Percentiles rank a stretch among this genome's conserved stretches.
Conservation (phyloP, 805 yeast species). For the Lachancea thermotolerans region DNA sequence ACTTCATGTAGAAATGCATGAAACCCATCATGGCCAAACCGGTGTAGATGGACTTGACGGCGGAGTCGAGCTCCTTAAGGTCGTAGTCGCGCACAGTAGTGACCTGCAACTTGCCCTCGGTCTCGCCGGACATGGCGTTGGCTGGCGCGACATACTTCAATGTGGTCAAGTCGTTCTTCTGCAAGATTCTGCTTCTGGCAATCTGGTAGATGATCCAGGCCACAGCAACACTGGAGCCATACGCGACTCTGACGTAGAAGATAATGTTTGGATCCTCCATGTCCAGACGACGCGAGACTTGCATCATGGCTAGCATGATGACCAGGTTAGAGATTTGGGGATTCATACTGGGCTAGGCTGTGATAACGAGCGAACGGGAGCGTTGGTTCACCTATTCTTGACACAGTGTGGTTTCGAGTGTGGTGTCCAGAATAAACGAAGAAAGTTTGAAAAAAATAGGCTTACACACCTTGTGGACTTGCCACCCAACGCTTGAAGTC, state of each 20-base stretch:
- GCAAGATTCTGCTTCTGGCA: conserved; percentile 52
- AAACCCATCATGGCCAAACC: conserved; percentile 95
- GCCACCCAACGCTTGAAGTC: too few relatives aligned
- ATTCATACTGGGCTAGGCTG: conserved; percentile 45
- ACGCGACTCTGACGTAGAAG: conserved; percentile 67
- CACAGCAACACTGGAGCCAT: conserved; percentile 56
- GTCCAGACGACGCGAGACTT: conserved; percentile 80
- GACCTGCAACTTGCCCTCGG: conserved; percentile 64
- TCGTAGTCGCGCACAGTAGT: conserved; percentile 95
- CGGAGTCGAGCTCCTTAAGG: conserved; percentile 71
- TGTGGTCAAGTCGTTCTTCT: conserved; percentile 85
- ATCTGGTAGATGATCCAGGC: conserved; percentile 62
- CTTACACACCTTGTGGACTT: too few relatives aligned
- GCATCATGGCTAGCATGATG: conserved; percentile 95
- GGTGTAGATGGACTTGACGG: conserved; percentile 78
- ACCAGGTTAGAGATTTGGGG: conserved; percentile 82
- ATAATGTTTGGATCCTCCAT: conserved; percentile 76
- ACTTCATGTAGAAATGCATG: conserved; percentile 97
- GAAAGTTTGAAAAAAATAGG: too few relatives aligned
- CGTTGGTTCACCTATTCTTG: background rate
- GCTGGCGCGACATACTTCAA: conserved; percentile 86
- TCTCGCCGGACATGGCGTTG: conserved; percentile 66
- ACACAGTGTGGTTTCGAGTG: too few relatives aligned
- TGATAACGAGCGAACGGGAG: background rate
- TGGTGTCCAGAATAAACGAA: too few relatives aligned